Evolutionary conservation across 176 grass and related monocot species (phyloP).

Genomic region (Oryza officinalis): DNA sequence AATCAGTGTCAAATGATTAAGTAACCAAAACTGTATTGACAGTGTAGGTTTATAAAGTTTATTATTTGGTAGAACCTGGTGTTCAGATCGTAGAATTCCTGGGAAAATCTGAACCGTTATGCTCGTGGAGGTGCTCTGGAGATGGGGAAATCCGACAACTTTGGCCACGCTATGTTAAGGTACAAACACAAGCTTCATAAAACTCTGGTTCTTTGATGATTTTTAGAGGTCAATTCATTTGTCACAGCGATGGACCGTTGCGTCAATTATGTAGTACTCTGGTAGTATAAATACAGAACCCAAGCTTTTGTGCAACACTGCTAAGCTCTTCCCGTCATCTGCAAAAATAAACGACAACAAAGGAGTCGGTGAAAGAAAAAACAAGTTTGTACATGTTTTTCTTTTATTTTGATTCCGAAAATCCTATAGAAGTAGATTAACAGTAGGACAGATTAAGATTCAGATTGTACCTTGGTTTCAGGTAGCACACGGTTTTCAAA

Average conservation of each 20-base stretch:
- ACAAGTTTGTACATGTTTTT: background rate
- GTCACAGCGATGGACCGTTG: background rate
- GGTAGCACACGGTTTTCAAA: too few relatives aligned
- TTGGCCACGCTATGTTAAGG: background rate
- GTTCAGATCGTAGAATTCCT: background rate
- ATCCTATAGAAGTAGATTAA: too few relatives aligned
- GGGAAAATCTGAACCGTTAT: background rate
- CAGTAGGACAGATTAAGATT: too few relatives aligned
- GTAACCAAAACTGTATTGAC: background rate
- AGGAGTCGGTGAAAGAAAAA: background rate
- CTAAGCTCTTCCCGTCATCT: slow-evolving; percentile 60
- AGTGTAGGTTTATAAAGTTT: background rate
- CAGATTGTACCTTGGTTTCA: too few relatives aligned
- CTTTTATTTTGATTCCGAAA: too few relatives aligned
- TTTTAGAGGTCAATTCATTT: too few relatives aligned
- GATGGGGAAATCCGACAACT: background rate
- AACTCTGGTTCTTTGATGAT: too few relatives aligned
- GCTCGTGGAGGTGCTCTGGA: background rate
- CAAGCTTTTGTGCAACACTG: slow-evolving; percentile 71
- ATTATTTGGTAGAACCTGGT: background rate
- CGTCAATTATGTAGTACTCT: slow-evolving; percentile 94
- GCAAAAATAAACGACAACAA: slow-evolving; percentile 27
- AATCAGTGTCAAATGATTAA: background rate
- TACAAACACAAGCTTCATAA: too few relatives aligned
- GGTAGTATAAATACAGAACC: slow-evolving; percentile 91